A percentile compares a stretch with the other conserved stretches of the same genome.
Evolutionary conservation across 257 asterid species (phyloP).

Genomic region (Nicotiana paniculata): DNA sequence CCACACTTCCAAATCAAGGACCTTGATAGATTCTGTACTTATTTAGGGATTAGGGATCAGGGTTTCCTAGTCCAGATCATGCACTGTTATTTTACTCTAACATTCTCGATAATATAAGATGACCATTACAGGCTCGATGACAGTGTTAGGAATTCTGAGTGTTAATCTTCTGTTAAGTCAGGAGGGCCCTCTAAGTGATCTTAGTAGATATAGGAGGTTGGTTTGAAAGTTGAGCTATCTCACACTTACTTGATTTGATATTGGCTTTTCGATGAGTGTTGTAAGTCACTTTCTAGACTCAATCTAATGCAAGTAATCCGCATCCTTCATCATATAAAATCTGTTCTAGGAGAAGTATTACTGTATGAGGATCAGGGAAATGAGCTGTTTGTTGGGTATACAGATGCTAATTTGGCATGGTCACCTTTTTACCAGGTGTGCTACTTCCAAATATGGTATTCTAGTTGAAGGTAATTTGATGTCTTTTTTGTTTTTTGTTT

Average conservation of each 20-base stretch:
- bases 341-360: not conserved
- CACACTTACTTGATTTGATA: not conserved
- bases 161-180: not conserved
- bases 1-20: not conserved
- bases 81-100: not conserved
- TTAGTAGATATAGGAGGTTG: not conserved
- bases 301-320: not conserved
- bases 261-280: not conserved
- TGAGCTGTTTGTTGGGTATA: not conserved
- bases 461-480: not conserved
- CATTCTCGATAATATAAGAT: not conserved
- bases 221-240: not conserved
- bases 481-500: too few relatives aligned
- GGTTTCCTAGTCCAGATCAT: not conserved
- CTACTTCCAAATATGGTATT: not conserved
- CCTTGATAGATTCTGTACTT: not conserved
- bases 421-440: not conserved
- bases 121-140: not conserved
- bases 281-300: not conserved
- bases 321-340: not conserved
- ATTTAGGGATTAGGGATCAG: not conserved
- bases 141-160: not conserved
- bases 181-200: not conserved
- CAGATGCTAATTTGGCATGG: not conserved
- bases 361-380: not conserved